Conservation (phyloP, 495 filamentous ascomycete species). For the Talaromyces adpressus region DNA sequence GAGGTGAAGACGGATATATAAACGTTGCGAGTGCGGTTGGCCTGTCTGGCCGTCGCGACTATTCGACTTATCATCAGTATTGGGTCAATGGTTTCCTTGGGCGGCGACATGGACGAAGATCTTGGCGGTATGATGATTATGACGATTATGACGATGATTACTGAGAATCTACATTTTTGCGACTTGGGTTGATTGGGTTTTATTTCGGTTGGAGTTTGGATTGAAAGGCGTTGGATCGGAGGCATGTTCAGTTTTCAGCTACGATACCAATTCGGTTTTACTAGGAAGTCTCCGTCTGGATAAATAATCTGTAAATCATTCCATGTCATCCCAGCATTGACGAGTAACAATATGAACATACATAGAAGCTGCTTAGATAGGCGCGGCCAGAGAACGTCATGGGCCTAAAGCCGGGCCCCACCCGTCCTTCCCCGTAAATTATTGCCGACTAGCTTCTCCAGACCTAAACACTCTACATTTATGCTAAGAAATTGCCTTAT, state of each 20-base stretch:
- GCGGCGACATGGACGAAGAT: not conserved
- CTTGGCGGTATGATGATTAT: not conserved
- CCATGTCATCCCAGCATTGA: no score
- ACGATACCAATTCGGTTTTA: not conserved
- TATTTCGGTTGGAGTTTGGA: not conserved
- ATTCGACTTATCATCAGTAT: constrained; percentile 35
- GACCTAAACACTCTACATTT: not conserved
- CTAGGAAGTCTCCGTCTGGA: not conserved
- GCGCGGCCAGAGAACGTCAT: not conserved
- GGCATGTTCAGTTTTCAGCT: not conserved
- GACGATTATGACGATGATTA: not conserved
- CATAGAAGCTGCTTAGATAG: not conserved
- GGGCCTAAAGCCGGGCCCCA: not conserved
- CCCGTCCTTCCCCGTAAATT: not conserved
- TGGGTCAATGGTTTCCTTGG: constrained; percentile 23
- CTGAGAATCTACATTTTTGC: not conserved
- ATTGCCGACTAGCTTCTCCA: not conserved
- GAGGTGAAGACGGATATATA: constrained; percentile 54
- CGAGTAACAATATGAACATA: no score
- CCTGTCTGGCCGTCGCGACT: constrained; percentile 44
- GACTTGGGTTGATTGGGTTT: not conserved
- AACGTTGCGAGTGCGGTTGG: constrained; percentile 60
- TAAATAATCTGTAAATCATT: not conserved
- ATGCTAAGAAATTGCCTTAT: not conserved
- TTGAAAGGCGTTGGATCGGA: not conserved